These are phyloP conservation scores for Kluyveromyces wickerhamii DNA, from an alignment of 805 yeast genomes.

Conservation along the genomic window DNA sequence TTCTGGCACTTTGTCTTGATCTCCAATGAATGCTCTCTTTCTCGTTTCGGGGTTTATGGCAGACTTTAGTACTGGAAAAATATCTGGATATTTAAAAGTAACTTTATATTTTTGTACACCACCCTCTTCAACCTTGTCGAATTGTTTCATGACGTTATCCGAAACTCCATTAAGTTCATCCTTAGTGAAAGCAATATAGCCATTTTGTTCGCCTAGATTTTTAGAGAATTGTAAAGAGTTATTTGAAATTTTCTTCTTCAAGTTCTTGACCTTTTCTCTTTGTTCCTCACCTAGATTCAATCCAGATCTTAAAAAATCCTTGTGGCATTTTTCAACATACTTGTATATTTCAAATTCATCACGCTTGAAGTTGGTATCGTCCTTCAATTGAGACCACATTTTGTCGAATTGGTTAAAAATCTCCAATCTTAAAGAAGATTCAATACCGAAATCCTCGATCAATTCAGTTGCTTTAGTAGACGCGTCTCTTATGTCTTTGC, in stretches of 20 bases:
- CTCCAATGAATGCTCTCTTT: constrained; percentile 54
- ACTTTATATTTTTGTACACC: constrained; percentile 45
- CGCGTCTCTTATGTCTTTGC: constrained; percentile 62
- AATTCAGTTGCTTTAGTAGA: constrained; percentile 55
- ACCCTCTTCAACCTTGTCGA: constrained; percentile 37
- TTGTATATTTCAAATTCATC: constrained; percentile 47
- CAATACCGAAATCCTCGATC: constrained; percentile 52
- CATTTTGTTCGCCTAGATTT: constrained; percentile 66
- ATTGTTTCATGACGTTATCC: constrained; percentile 48
- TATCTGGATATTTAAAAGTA: constrained; percentile 77
- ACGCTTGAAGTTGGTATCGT: constrained; percentile 20
- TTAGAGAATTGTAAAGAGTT: constrained; percentile 51
- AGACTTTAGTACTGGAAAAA: constrained; percentile 67
- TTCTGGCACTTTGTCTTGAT: constrained; percentile 57
- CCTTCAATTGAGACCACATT: constrained; percentile 37
- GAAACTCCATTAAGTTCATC: constrained; percentile 74
- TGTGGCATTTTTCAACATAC: constrained; percentile 48
- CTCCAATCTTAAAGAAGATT: constrained; percentile 57
- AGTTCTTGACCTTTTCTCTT: constrained; percentile 47
- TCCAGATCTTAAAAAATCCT: constrained; percentile 59
- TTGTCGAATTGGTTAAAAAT: constrained; percentile 51
- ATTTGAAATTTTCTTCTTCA: constrained; percentile 52
- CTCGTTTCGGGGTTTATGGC: constrained; percentile 60
- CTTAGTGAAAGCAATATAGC: constrained; percentile 46
- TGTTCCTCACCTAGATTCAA: constrained; percentile 49